Conservation (phyloP, 768 basidiomycete genomes). For the Pluteus cervinus region DNA sequence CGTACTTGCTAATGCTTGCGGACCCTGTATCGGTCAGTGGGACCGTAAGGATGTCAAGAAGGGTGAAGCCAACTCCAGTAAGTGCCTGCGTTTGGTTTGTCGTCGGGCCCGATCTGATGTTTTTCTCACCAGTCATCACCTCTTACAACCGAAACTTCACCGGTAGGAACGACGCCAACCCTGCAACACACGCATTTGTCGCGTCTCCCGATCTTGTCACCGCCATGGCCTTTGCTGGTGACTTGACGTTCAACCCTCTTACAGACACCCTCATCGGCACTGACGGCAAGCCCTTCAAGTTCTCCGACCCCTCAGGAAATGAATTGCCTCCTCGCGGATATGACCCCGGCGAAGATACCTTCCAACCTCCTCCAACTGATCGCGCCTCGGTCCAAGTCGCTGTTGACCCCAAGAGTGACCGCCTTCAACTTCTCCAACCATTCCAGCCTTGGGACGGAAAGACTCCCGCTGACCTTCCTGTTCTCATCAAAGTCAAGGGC, state of each 20-base stretch:
- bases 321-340: slow-evolving; percentile 95
- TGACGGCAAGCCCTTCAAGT: slow-evolving; percentile 97
- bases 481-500: slow-evolving; percentile 98
- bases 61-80: slow-evolving; percentile 94
- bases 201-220: slow-evolving; percentile 94
- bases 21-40: slow-evolving; percentile 99
- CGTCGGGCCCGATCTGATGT: slow-evolving; percentile 6
- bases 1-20: slow-evolving; percentile 97
- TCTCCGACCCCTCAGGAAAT: slow-evolving; percentile 83
- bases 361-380: slow-evolving; percentile 89
- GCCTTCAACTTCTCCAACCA: slow-evolving; percentile 85
- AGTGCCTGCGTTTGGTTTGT: slow-evolving; percentile 19
- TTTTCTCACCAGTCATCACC: slow-evolving; percentile 68
- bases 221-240: slow-evolving; percentile 92
- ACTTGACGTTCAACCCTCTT: slow-evolving; percentile 94
- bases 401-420: slow-evolving; percentile 78
- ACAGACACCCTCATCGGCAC: slow-evolving; percentile 82
- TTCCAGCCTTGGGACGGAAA: slow-evolving; percentile 94
- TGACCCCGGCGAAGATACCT: slow-evolving; percentile 95
- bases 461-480: slow-evolving; percentile 80
- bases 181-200: slow-evolving; percentile 95
- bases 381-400: slow-evolving; percentile 81
- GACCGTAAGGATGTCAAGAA: slow-evolving; percentile 95
- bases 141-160: slow-evolving; percentile 99
- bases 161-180: slow-evolving; percentile 99